phyloP scores from a whole-genome alignment of 129 eudicot species.

The Centaurea solstitialis region DNA sequence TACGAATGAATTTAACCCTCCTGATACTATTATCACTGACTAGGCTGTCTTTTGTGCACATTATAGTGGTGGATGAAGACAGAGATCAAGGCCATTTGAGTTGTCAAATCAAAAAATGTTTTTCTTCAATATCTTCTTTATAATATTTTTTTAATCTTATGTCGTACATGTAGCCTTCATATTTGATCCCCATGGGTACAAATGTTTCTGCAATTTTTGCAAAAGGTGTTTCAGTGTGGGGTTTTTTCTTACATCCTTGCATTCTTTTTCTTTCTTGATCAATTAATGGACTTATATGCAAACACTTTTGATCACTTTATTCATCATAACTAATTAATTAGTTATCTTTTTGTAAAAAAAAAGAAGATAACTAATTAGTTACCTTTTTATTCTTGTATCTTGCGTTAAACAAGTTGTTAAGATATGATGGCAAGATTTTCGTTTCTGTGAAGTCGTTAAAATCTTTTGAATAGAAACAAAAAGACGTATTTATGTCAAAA shows the following conservation, averaged over 20 bases:
- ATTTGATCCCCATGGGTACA: constrained; percentile 23
- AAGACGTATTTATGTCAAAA: not conserved
- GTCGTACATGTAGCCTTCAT: constrained; percentile 22
- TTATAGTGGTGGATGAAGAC: constrained; percentile 11
- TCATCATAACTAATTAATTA: not conserved
- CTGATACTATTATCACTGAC: constrained; percentile 13
- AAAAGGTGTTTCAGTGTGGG: not conserved
- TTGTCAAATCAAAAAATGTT: constrained; percentile 28
- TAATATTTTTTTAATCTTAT: not conserved
- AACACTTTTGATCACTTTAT: not conserved
- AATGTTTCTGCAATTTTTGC: constrained; percentile 13
- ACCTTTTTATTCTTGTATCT: not conserved
- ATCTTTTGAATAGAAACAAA: not conserved
- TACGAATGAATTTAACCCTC: not conserved
- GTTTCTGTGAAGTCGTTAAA: not conserved
- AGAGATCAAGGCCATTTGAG: constrained; percentile 21
- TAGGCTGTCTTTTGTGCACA: not conserved
- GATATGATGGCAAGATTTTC: not conserved
- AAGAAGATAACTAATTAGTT: not conserved
- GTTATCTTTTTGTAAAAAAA: not conserved
- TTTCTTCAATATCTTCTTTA: not conserved
- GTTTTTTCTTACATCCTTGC: not conserved
- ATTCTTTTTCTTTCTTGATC: not conserved
- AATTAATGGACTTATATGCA: not conserved
- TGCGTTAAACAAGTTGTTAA: not conserved